Evolutionary conservation across 202 grass and related monocot genomes (phyloP).

Genomic region (Zoysia matrella): DNA sequence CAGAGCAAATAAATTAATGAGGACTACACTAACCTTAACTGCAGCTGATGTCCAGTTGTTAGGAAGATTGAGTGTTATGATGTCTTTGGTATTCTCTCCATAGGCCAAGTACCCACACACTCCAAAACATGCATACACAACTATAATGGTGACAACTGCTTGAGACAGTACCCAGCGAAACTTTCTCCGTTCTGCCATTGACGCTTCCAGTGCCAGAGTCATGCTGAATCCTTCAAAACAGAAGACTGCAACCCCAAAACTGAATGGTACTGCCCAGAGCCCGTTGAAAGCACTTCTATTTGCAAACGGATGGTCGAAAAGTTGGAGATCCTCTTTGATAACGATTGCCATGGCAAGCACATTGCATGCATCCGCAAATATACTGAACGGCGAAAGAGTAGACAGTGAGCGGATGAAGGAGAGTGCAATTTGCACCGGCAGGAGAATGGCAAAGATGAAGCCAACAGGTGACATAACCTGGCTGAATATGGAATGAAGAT

Average conservation of each 20-base stretch:
- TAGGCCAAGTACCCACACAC: constrained; percentile 89
- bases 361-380: constrained; percentile 86
- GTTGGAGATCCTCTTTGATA: constrained; percentile 77
- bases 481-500: constrained; percentile 80
- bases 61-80: constrained; percentile 95
- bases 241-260: constrained; percentile 74
- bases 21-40: constrained; percentile 72
- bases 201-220: constrained; percentile 83
- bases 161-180: constrained; percentile 78
- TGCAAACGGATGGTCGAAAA: constrained; percentile 67
- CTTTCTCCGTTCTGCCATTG: constrained; percentile 81
- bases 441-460: constrained; percentile 82
- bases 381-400: constrained; percentile 83
- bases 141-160: constrained; percentile 71
- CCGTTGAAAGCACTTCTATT: constrained; percentile 83
- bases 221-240: constrained; percentile 97
- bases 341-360: constrained; percentile 83
- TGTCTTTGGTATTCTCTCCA: constrained; percentile 82
- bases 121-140: constrained; percentile 75
- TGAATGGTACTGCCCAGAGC: constrained; percentile 68
- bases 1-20: constrained; percentile 26
- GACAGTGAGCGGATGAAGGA: constrained; percentile 82
- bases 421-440: constrained; percentile 71
- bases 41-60: constrained; percentile 65
- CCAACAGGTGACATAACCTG: constrained; percentile 52